Evolutionary conservation across 1,139 yeast species (phyloP), one percentile per base, ranked within the genome.

Genomic region (Taphrina communis): DNA sequence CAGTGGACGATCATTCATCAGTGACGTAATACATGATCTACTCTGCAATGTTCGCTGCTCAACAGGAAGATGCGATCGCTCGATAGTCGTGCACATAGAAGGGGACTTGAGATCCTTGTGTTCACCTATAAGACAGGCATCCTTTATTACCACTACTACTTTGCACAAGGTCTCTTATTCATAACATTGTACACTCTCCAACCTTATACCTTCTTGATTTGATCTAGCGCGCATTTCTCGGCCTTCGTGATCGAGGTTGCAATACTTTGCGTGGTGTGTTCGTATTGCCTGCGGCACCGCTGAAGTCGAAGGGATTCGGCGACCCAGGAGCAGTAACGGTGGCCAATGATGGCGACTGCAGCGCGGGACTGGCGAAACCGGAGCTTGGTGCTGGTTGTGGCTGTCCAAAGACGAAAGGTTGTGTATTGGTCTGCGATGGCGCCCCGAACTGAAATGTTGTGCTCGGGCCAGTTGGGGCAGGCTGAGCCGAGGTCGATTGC

Each of bases 161-260:
- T 39, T 39, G 42, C 42, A 39, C 42, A 39, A 39, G 4, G 19
- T 44, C 12, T n/a, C 48, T 44, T 44, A 44, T 44, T 44, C 48
- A 44, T 44, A n/a, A 44, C 48, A 44, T 2, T 7, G 12, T 44
- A 44, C 19, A 44, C 5, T 12, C n/a, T 11, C 8, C 48, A 7
- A 1, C 48, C 48, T 7, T 17, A 44, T 12, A 7, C 19, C 19
- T 7, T 2, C 8, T 44, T n/a, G 19, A 14, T 14, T 7, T n/a
- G n/a, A 6, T 35, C 31, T 17, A 53, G 7, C 60, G 60, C 3
- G 42, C 60, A 25, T 21, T 36, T 44, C 62, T 38, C 38, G 62
- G 53, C 35, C 62, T n/a, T 58, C 62, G 42, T 14, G 62, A 58
- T 14, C 53, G 17, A 5, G 62, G 62, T 35, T 58, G 62, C 39